phyloP scores from a whole-genome alignment of 2,329 filamentous ascomycete species.

The Aureobasidium uvarum region DNA sequence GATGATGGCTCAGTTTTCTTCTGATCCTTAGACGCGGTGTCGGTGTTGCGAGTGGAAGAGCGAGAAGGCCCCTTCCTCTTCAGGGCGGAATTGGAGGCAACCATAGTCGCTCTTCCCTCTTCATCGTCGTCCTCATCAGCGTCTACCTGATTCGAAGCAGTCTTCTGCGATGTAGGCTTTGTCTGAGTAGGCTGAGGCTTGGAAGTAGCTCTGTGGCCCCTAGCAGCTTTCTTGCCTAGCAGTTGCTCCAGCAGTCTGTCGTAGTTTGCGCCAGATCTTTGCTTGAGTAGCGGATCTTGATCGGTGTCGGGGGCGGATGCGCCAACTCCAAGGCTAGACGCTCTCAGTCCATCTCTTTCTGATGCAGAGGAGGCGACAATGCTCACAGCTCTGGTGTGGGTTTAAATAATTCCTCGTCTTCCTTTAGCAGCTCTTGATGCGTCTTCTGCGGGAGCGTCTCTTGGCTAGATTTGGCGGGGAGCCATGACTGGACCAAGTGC shows the following conservation, averaged over 20 bases:
- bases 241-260: constrained; percentile 45
- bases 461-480: constrained; percentile 49
- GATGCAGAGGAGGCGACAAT: constrained; percentile 1
- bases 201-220: constrained; percentile 35
- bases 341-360: constrained; percentile 25
- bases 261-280: constrained; percentile 41
- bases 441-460: constrained; percentile 43
- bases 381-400: constrained; percentile 55
- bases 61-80: constrained; percentile 26
- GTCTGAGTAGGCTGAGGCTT: constrained; percentile 20
- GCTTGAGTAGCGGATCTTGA: constrained; percentile 41
- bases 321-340: constrained; percentile 42
- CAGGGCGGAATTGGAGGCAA: constrained; percentile 29
- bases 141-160: constrained; percentile 34
- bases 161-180: constrained; percentile 19
- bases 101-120: constrained; percentile 33
- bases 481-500: constrained; percentile 56
- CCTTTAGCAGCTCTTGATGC: constrained; percentile 48
- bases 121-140: constrained; percentile 43
- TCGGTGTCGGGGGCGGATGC: constrained; percentile 40
- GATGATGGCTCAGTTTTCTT: constrained; percentile 14
- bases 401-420: constrained; percentile 56
- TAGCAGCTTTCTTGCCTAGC: constrained; percentile 44
- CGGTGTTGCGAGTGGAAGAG: constrained; percentile 16
- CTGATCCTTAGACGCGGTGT: not conserved